Conservation (phyloP, 2,329 filamentous ascomycete species). For the Colletotrichum chlorophyti region DNA sequence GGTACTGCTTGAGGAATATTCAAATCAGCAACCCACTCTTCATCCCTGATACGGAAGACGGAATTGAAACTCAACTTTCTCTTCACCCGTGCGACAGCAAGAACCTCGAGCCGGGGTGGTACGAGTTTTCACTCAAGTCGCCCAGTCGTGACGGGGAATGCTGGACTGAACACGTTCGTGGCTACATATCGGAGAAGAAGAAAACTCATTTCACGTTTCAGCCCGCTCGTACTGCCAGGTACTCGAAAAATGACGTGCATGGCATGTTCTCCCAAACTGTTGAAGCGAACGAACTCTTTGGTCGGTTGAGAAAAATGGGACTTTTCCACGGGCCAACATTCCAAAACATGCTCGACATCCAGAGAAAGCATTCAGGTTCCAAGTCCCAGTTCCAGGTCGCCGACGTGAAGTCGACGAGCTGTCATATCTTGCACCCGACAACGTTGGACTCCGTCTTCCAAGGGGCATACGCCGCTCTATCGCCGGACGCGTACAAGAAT, state of each 20-base stretch:
- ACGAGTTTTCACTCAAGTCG: slow-evolving; percentile 17
- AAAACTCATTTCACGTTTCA: slow-evolving; percentile 31
- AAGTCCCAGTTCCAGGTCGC: slow-evolving; percentile 59
- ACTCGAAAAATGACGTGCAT: slow-evolving; percentile 41
- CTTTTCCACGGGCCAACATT: slow-evolving; percentile 8
- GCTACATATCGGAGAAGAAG: not conserved
- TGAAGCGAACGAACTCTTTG: slow-evolving; percentile 55
- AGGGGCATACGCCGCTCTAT: slow-evolving; percentile 1
- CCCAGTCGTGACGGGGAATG: slow-evolving; percentile 52
- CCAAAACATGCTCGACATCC: slow-evolving; percentile 1
- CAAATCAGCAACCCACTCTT: slow-evolving; percentile 27
- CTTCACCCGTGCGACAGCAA: slow-evolving; percentile 4
- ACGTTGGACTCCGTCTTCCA: slow-evolving; percentile 19
- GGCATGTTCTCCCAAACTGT: not conserved
- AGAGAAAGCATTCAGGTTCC: slow-evolving; percentile 45
- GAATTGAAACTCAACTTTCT: slow-evolving; percentile 8
- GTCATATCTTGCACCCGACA: slow-evolving; percentile 39
- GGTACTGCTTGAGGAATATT: slow-evolving; percentile 30
- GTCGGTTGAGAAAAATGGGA: slow-evolving; percentile 36
- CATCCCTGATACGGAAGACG: slow-evolving; percentile 4
- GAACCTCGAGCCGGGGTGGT: slow-evolving; percentile 12
- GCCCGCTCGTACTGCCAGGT: slow-evolving; percentile 19
- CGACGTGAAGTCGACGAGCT: slow-evolving; percentile 47
- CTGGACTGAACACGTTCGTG: slow-evolving; percentile 15
- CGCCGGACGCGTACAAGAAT: not conserved